Percentiles rank a stretch among this genome's conserved stretches.
These are phyloP conservation scores for Pseudopyricularia cyperi DNA, from an alignment of 2,329 filamentous ascomycete species.

Conservation along the genomic window DNA sequence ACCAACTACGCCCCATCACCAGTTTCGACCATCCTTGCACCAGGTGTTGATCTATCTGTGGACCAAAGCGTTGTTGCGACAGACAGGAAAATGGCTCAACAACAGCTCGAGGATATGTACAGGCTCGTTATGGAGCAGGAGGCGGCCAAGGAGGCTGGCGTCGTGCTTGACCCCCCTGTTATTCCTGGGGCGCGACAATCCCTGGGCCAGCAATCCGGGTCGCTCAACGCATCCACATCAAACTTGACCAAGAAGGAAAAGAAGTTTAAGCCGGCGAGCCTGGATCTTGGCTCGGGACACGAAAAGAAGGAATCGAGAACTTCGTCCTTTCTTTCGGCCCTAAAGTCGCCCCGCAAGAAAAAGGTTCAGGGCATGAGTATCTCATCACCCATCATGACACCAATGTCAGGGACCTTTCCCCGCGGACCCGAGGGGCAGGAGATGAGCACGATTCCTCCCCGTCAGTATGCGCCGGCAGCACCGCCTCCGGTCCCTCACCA, in stretches of 20 bases:
- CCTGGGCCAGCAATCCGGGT: slow-evolving; percentile 10
- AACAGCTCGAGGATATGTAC: slow-evolving; percentile 83
- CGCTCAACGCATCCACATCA: slow-evolving; percentile 12
- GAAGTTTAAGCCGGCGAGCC: slow-evolving; percentile 30
- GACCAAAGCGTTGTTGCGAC: slow-evolving; percentile 64
- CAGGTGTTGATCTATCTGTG: slow-evolving; percentile 56
- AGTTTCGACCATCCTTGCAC: slow-evolving; percentile 31
- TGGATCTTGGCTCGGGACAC: slow-evolving; percentile 29
- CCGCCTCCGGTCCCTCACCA: slow-evolving; percentile 42
- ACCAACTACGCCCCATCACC: slow-evolving; percentile 32
- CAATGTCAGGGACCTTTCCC: slow-evolving; percentile 46
- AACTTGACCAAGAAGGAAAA: slow-evolving; percentile 30
- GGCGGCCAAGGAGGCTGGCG: slow-evolving; percentile 46
- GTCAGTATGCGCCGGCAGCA: slow-evolving; percentile 42
- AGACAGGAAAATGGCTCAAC: slow-evolving; percentile 62
- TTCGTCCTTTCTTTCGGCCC: slow-evolving; percentile 46
- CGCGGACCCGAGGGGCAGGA: slow-evolving; percentile 37
- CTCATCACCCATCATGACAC: slow-evolving; percentile 53
- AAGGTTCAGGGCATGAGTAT: slow-evolving; percentile 42
- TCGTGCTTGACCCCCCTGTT: slow-evolving; percentile 31
- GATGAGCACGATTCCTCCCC: slow-evolving; percentile 42
- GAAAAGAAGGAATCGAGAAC: slow-evolving; percentile 42
- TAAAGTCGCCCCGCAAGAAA: slow-evolving; percentile 44
- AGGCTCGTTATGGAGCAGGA: slow-evolving; percentile 88
- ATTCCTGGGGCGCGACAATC: slow-evolving; percentile 14